A percentile compares a stretch with the other conserved stretches of the same genome.
Conservation (phyloP, 176 grass and related monocot species). For the Triticum turgidum region DNA sequence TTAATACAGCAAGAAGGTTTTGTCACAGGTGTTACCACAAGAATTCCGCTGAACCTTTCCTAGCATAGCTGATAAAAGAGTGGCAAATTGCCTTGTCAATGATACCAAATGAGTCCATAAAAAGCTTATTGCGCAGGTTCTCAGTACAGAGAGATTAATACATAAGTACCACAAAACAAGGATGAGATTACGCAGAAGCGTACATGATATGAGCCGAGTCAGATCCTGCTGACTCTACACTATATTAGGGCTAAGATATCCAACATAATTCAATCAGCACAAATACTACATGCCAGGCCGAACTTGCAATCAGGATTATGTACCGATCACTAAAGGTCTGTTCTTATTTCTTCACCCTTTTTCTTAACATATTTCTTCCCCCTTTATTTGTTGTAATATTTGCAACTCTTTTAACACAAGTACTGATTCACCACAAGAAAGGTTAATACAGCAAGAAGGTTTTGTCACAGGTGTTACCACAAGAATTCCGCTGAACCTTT, state of each 20-base stretch:
- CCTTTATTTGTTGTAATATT: not conserved
- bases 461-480: not conserved
- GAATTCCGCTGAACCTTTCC: not conserved
- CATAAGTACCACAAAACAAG: slow-evolving; percentile 24
- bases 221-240: slow-evolving; percentile 49
- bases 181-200: slow-evolving; percentile 4
- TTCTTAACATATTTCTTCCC: not conserved
- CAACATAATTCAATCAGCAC: slow-evolving; percentile 12
- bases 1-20: not conserved
- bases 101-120: not conserved
- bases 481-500: not conserved
- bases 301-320: too few relatives aligned
- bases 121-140: slow-evolving; percentile 23
- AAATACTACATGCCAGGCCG: too few relatives aligned
- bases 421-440: not conserved
- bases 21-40: not conserved
- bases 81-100: not conserved
- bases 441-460: not conserved
- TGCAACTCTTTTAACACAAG: not conserved
- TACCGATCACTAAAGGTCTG: not conserved
- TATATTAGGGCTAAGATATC: slow-evolving; percentile 40
- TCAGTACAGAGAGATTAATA: slow-evolving; percentile 20
- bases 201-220: slow-evolving; percentile 29
- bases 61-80: not conserved
- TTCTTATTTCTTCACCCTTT: not conserved